These are phyloP conservation scores for Thamnidium elegans DNA, from an alignment of 192 early-diverging fungal species.

Conservation along the genomic window DNA sequence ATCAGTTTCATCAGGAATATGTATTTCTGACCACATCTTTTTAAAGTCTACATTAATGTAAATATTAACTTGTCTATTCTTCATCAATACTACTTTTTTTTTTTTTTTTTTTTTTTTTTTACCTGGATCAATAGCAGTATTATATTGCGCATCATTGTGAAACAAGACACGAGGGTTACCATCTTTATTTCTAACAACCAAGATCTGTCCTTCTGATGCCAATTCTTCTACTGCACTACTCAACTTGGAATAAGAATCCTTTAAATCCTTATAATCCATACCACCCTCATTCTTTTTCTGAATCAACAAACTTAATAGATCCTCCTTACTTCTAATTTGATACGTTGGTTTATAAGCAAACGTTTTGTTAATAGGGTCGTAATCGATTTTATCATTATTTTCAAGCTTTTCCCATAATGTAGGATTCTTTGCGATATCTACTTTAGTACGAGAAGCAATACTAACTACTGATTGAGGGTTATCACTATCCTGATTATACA, in stretches of 20 bases:
- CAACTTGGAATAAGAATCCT: constrained; percentile 70
- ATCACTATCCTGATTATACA: constrained; percentile 38
- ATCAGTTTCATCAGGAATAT: constrained; percentile 70
- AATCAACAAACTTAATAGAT: constrained; percentile 61
- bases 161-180: constrained; percentile 61
- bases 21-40: constrained; percentile 65
- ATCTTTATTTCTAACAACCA: constrained; percentile 68
- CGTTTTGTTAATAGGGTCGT: constrained; percentile 49
- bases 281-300: constrained; percentile 55
- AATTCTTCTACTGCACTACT: constrained; percentile 53
- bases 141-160: constrained; percentile 57
- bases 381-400: constrained; percentile 64
- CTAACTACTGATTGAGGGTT: constrained; percentile 58
- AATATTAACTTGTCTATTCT: constrained; percentile 1
- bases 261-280: constrained; percentile 72
- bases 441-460: constrained; percentile 50
- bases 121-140: constrained; percentile 55
- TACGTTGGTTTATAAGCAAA: constrained; percentile 78
- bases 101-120: not conserved
- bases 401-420: constrained; percentile 56
- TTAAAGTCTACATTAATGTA: constrained; percentile 60
- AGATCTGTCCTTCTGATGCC: constrained; percentile 49
- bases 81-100: not conserved
- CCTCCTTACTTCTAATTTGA: constrained; percentile 68
- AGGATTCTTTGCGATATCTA: constrained; percentile 54